Evolutionary conservation across 768 basidiomycete genomes (phyloP).

Genomic region (Fibroporia radiculosa): DNA sequence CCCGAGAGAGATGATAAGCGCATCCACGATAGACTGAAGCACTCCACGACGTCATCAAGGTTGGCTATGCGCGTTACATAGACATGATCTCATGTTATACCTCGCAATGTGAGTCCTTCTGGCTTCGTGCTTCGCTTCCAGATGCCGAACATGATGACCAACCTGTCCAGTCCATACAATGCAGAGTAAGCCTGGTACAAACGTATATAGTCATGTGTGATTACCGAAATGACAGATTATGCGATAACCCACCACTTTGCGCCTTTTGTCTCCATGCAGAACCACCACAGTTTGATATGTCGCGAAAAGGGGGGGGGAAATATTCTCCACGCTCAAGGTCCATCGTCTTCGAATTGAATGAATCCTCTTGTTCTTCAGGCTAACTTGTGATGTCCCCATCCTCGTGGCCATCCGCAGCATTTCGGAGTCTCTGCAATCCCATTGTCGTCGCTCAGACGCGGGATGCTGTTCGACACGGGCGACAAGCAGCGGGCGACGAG

Average conservation of each 20-base stretch:
- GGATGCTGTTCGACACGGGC: constrained; percentile 21
- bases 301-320: constrained; percentile 54
- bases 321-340: constrained; percentile 41
- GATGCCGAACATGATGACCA: not conserved
- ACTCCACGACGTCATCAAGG: constrained; percentile 38
- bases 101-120: constrained; percentile 23
- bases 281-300: constrained; percentile 48
- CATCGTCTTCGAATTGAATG: constrained; percentile 9
- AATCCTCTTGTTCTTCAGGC: no score
- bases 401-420: no score
- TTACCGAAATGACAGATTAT: no score
- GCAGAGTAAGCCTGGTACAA: constrained; percentile 20
- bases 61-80: constrained; percentile 36
- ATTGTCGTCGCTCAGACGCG: constrained; percentile 30
- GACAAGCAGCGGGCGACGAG: constrained; percentile 12
- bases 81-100: constrained; percentile 32
- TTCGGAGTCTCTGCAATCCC: constrained; percentile 28
- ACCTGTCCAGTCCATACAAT: constrained; percentile 19
- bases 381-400: no score
- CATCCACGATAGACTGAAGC: constrained; percentile 30
- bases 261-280: constrained; percentile 60
- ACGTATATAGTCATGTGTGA: no score
- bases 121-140: not conserved
- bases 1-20: not conserved
- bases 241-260: constrained; percentile 35